Evolutionary conservation across 2,329 filamentous ascomycete genomes (phyloP).

Genomic region (Phialophora expanda): DNA sequence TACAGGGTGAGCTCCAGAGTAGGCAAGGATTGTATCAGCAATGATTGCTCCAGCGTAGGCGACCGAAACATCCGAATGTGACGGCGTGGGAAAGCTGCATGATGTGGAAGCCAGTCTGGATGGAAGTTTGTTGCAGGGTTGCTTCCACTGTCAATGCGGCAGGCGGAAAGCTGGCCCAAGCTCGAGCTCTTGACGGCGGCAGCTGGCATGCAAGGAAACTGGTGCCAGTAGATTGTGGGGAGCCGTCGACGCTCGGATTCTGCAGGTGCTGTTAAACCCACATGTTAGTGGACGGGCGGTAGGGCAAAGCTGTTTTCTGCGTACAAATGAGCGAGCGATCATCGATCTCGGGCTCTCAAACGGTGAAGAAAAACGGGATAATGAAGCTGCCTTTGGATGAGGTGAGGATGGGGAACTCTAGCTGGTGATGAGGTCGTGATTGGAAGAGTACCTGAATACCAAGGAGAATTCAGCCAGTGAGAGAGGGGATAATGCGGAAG

Average conservation of each 20-base stretch:
- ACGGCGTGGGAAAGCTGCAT: slow-evolving; percentile 2
- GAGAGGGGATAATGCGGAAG: slow-evolving; percentile 7
- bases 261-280: slow-evolving; percentile 2
- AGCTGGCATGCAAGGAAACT: slow-evolving; percentile 10
- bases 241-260: background rate
- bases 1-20: background rate
- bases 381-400: slow-evolving; percentile 5
- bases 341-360: slow-evolving; percentile 14
- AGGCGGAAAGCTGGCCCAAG: slow-evolving; percentile 24
- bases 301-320: slow-evolving; percentile 9
- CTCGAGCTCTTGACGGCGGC: slow-evolving; percentile 22
- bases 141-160: slow-evolving; percentile 2
- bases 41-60: background rate
- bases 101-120: background rate
- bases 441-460: slow-evolving; percentile 30
- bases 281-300: slow-evolving; percentile 14
- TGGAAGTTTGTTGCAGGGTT: background rate
- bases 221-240: slow-evolving; percentile 4
- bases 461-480: slow-evolving; percentile 13
- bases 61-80: slow-evolving; percentile 2
- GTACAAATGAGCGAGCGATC: slow-evolving; percentile 8
- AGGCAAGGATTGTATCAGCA: background rate
- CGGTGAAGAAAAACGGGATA: slow-evolving; percentile 18
- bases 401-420: slow-evolving; percentile 1
- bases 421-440: slow-evolving; percentile 17